Conservation (phyloP, 345 rosid genomes). For the Angophora floribunda region DNA sequence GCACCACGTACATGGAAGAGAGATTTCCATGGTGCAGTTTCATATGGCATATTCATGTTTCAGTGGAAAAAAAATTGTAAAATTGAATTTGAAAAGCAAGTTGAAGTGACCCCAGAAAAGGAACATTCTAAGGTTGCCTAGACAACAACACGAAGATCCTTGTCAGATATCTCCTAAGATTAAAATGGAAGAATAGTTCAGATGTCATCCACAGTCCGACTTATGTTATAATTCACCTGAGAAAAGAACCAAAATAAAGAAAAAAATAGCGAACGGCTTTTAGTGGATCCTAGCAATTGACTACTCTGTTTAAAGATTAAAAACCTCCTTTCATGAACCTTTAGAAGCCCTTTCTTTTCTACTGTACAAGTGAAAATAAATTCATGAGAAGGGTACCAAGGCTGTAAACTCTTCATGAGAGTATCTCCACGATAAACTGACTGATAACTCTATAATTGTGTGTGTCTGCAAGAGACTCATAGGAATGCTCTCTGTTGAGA, state of each 20-base stretch:
- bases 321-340: background rate
- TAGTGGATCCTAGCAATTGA: background rate
- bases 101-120: background rate
- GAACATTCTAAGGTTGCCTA: background rate
- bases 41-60: background rate
- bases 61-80: background rate
- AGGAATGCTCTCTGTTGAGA: background rate
- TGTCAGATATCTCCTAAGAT: background rate
- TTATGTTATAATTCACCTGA: background rate
- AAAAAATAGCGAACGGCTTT: background rate
- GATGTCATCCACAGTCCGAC: background rate
- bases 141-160: background rate
- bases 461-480: background rate
- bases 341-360: background rate
- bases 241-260: background rate
- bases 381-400: background rate
- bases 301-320: background rate
- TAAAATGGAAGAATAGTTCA: background rate
- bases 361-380: background rate
- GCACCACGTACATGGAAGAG: background rate
- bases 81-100: background rate
- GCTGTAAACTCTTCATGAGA: background rate
- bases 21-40: background rate
- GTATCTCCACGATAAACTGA: background rate
- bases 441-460: background rate